Conservation (phyloP, 2,329 filamentous ascomycete genomes). For the Fusarium equiseti region DNA sequence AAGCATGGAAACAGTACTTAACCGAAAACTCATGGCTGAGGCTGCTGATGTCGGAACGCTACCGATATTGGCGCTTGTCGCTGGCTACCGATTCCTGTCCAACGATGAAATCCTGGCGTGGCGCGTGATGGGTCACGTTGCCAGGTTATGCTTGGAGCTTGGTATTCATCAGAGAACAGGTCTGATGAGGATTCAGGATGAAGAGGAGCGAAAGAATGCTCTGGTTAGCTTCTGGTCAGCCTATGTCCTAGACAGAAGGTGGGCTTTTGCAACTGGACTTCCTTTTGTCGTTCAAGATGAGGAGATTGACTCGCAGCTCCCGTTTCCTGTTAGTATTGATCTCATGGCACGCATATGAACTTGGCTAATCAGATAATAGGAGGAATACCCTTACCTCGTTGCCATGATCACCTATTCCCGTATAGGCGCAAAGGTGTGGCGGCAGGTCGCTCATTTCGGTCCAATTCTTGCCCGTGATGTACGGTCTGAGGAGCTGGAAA, state of each 20-base stretch:
- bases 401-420: slow-evolving; percentile 88
- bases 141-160: slow-evolving; percentile 81
- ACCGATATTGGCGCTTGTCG: slow-evolving; percentile 64
- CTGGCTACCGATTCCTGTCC: slow-evolving; percentile 82
- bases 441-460: slow-evolving; percentile 78
- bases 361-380: slow-evolving; percentile 49
- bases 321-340: slow-evolving; percentile 74
- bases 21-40: slow-evolving; percentile 72
- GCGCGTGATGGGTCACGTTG: slow-evolving; percentile 86
- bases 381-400: slow-evolving; percentile 76
- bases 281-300: slow-evolving; percentile 88
- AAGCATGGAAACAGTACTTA: slow-evolving; percentile 78
- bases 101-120: slow-evolving; percentile 90
- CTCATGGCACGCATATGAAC: background rate
- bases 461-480: slow-evolving; percentile 71
- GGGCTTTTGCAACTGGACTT: slow-evolving; percentile 90
- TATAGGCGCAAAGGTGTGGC: slow-evolving; percentile 89
- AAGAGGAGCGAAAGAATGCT: slow-evolving; percentile 75
- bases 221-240: slow-evolving; percentile 87
- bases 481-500: slow-evolving; percentile 80
- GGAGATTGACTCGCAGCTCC: slow-evolving; percentile 84
- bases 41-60: slow-evolving; percentile 61
- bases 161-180: slow-evolving; percentile 86
- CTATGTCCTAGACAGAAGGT: slow-evolving; percentile 86
- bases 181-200: slow-evolving; percentile 75